Evolutionary conservation across 139 green algal species (phyloP), one percentile per base, ranked within the genome.

Genomic region (Chlamydomonas incerta): DNA sequence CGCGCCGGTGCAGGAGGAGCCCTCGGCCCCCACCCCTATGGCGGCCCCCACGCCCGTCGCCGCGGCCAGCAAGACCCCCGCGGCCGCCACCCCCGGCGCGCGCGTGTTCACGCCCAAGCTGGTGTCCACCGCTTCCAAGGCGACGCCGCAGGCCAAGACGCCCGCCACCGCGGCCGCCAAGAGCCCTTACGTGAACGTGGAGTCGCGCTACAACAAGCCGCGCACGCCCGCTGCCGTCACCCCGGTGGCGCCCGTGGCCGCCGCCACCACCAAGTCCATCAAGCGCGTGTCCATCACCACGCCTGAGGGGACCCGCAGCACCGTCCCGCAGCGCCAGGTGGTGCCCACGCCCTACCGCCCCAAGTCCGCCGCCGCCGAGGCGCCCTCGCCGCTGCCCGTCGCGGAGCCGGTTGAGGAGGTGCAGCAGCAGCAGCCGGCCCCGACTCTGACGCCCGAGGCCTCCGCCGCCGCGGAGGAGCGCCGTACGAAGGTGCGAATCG

Each of bases 241-340:
- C 1, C 79, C 79, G 1, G 66, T 69, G 23, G 79, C 65, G 26
- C 66, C 63, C 50, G 57, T 68, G 33, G 66, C 79, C 2, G 66
- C 79, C 9, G 35, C 46, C 0, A 66, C 65, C n/a, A 50, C 65
- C 47, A 85, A 85, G 79, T 85, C 79, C 10, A 11, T n/a, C 14
- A 85, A 85, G 79, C 79, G 79, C 46, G 79, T 85, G 6, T 85
- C 79, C 14, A 85, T 85, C 67, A 47, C 75, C 66, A 85, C 79
- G 10, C 79, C 79, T 9, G 79, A 85, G 79, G 79, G 65, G 0
- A 31, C 79, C 1, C 65, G 79, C 34, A 37, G 35, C 50, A 31
- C 33, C 0, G 79, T 31, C 20, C n/a, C 50, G 31, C 79, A 31
- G 31, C 65, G 79, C 21, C 63, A 74, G 63, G 77, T 83, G 26